A percentile compares a stretch with the other conserved stretches of the same genome.
Conservation (phyloP, 352 stramenopile species). For the Phytophthora pluvialis region DNA sequence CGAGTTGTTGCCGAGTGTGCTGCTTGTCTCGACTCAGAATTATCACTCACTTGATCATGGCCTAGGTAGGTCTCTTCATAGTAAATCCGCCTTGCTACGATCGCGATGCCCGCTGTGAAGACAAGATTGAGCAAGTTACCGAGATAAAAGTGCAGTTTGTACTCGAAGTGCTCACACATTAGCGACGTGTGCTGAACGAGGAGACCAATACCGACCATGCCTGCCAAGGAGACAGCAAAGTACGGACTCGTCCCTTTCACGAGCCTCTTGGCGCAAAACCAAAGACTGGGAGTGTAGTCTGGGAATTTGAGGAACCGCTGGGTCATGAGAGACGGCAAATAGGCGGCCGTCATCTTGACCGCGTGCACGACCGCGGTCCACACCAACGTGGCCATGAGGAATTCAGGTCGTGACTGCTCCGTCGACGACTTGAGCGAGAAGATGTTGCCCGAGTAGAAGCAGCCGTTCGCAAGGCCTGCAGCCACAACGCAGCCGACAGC, state of each 20-base stretch:
- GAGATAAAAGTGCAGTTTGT: constrained; percentile 43
- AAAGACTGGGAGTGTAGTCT: constrained; percentile 14
- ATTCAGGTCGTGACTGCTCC: constrained; percentile 22
- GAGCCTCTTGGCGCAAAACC: constrained; percentile 21
- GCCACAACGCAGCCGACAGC: constrained; percentile 15
- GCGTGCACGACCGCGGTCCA: constrained; percentile 16
- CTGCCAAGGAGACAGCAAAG: constrained; percentile 5
- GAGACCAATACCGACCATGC: constrained; percentile 19
- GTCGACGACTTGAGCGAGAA: constrained; percentile 29
- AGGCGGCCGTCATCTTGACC: constrained; percentile 14
- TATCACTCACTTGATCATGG: neutral
- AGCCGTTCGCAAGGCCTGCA: constrained; percentile 20
- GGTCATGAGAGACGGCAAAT: constrained; percentile 22
- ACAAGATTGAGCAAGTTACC: constrained; percentile 19
- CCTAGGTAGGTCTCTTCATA: constrained; percentile 26
- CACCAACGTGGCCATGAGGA: constrained; percentile 27
- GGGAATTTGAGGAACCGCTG: constrained; percentile 21
- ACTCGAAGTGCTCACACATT: constrained; percentile 19
- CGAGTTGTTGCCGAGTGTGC: neutral
- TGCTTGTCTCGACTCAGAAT: neutral
- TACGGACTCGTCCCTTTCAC: constrained; percentile 5
- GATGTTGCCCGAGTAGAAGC: constrained; percentile 27
- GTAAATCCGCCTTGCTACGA: constrained; percentile 18
- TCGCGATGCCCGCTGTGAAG: constrained; percentile 14
- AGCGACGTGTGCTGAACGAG: constrained; percentile 25